These are phyloP conservation scores for Sporormia fimetaria DNA, from an alignment of 495 filamentous ascomycete species.

Conservation along the genomic window DNA sequence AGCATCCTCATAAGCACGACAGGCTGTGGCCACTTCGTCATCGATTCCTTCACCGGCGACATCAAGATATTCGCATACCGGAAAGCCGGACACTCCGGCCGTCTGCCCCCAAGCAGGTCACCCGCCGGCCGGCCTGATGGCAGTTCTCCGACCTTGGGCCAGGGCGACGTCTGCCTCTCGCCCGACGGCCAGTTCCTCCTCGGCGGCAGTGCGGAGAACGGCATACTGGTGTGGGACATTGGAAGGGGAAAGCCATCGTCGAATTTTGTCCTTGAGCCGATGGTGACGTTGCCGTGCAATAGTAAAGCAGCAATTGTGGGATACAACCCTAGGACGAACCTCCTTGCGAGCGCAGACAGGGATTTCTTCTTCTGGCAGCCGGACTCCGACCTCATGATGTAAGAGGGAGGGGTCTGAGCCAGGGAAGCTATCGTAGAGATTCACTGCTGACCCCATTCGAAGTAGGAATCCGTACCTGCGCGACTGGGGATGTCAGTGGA, in stretches of 20 bases:
- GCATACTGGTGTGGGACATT: constrained; percentile 71
- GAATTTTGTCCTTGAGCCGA: constrained; percentile 53
- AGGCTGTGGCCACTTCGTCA: constrained; percentile 67
- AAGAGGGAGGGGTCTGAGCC: neutral
- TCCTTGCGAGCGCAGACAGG: constrained; percentile 77
- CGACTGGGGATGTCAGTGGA: no score
- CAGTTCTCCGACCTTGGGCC: constrained; percentile 33
- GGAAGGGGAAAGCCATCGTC: constrained; percentile 35
- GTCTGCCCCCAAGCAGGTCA: constrained; percentile 40
- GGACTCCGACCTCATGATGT: constrained; percentile 44
- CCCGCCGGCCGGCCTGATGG: constrained; percentile 25
- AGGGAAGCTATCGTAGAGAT: neutral
- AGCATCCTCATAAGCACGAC: constrained; percentile 70
- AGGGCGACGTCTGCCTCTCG: constrained; percentile 78
- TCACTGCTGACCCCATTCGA: no score
- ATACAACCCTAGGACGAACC: constrained; percentile 81
- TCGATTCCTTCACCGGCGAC: constrained; percentile 78
- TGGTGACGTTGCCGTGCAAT: constrained; percentile 50
- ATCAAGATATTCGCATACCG: constrained; percentile 50
- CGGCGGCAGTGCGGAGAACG: constrained; percentile 56
- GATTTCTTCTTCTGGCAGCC: constrained; percentile 88
- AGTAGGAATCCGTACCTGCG: no score
- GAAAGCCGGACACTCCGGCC: constrained; percentile 37
- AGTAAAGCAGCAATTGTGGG: constrained; percentile 62
- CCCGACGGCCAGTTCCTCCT: constrained; percentile 80